Percentiles rank a stretch among this genome's conserved stretches.
These are phyloP conservation scores for Wickerhamiella qilinensis DNA, from an alignment of 805 yeast genomes.

Conservation along the genomic window DNA sequence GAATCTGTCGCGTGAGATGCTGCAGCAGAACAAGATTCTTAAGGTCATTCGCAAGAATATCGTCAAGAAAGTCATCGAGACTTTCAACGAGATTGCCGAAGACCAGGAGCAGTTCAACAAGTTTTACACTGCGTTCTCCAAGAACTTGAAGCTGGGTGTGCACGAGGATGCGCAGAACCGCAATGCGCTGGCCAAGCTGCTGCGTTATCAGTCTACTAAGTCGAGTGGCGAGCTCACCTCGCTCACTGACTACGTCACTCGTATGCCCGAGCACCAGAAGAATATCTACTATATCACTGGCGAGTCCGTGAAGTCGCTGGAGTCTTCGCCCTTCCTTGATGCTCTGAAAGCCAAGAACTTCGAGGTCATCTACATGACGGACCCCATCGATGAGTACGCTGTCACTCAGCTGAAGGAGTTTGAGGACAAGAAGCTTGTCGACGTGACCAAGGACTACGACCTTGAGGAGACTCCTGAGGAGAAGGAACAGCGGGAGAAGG, in stretches of 20 bases:
- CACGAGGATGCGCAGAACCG: slow-evolving; percentile 99
- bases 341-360: slow-evolving; percentile 97
- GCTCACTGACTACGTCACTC: slow-evolving; percentile 89
- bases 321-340: slow-evolving; percentile 98
- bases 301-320: slow-evolving; percentile 94
- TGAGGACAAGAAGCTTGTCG: slow-evolving; percentile 98
- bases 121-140: slow-evolving; percentile 94
- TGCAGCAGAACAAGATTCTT: slow-evolving; percentile 98
- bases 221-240: slow-evolving; percentile 89
- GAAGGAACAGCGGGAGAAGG: slow-evolving; percentile 86
- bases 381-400: slow-evolving; percentile 99
- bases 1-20: slow-evolving; percentile 98
- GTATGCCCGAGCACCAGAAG: slow-evolving; percentile 99
- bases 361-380: slow-evolving; percentile 94
- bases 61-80: slow-evolving; percentile 94
- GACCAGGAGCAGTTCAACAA: slow-evolving; percentile 96
- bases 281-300: slow-evolving; percentile 98
- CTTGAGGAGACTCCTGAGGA: slow-evolving; percentile 93
- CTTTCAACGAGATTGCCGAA: slow-evolving; percentile 98
- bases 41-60: slow-evolving; percentile 99
- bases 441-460: slow-evolving; percentile 98
- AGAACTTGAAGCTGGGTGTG: slow-evolving; percentile 96
- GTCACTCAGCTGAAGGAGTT: slow-evolving; percentile 98
- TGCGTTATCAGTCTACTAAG: slow-evolving; percentile 95
- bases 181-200: slow-evolving; percentile 81